phyloP scores from a whole-genome alignment of 75 land plant genomes.

The Pinus taeda region DNA sequence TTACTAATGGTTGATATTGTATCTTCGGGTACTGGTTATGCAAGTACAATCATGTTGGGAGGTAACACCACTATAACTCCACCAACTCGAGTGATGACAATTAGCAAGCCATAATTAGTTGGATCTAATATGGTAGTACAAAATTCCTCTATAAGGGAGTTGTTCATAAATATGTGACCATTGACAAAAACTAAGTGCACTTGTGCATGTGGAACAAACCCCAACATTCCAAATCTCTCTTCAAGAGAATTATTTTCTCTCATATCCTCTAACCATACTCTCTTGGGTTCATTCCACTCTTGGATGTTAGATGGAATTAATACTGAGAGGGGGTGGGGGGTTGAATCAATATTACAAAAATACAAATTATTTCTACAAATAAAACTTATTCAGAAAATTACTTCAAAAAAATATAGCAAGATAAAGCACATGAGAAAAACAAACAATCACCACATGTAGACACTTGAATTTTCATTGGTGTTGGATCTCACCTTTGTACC shows the following conservation, averaged over 20 bases:
- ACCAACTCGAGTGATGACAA: slow-evolving; percentile 98
- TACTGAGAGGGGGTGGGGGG: too few relatives aligned
- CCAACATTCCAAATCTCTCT: slow-evolving; percentile 98
- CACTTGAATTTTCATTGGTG: too few relatives aligned
- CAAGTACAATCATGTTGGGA: slow-evolving; percentile 94
- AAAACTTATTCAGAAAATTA: too few relatives aligned
- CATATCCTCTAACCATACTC: slow-evolving; percentile 98
- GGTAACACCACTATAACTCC: slow-evolving; percentile 99
- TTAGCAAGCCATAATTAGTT: slow-evolving; percentile 96
- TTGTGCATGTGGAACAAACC: slow-evolving; percentile 94
- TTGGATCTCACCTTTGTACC: too few relatives aligned
- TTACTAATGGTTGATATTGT: slow-evolving; percentile 75
- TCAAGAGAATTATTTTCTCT: slow-evolving; percentile 96
- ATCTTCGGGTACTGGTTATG: slow-evolving; percentile 85
- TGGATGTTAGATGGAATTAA: too few relatives aligned
- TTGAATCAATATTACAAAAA: too few relatives aligned
- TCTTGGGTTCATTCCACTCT: slow-evolving; percentile 99
- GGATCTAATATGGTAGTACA: slow-evolving; percentile 98
- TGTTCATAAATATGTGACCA: slow-evolving; percentile 96
- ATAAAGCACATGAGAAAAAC: too few relatives aligned
- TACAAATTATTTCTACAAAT: too few relatives aligned
- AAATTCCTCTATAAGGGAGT: slow-evolving; percentile 98
- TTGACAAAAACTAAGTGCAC: slow-evolving; percentile 85
- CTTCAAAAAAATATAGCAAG: too few relatives aligned
- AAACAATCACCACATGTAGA: too few relatives aligned